Percentiles rank a stretch among this genome's conserved stretches.
Evolutionary conservation across 495 filamentous ascomycete genomes (phyloP).

Genomic region (Neurospora sp.): DNA sequence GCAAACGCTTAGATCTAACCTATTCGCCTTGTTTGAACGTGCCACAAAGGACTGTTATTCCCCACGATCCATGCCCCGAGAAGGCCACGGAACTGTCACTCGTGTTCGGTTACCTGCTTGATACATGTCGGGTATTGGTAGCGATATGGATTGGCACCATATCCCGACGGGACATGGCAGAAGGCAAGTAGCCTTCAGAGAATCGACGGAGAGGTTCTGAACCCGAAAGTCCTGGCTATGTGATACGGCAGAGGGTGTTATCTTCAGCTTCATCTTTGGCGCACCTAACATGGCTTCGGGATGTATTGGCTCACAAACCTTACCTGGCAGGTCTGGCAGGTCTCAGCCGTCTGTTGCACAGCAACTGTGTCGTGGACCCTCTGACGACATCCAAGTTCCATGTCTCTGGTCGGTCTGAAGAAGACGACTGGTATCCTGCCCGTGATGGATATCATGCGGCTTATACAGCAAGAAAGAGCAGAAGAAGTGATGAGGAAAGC

Average conservation of each 20-base stretch:
- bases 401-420: neutral
- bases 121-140: neutral
- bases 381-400: neutral
- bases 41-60: neutral
- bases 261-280: neutral
- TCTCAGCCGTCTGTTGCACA: neutral
- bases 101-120: neutral
- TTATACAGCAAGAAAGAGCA: neutral
- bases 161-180: neutral
- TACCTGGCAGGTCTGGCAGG: neutral
- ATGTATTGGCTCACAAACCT: neutral
- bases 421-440: neutral
- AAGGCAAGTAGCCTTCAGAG: neutral
- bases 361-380: neutral
- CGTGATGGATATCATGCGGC: neutral
- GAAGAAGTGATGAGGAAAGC: neutral
- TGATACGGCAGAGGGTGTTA: neutral
- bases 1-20: neutral
- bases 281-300: neutral
- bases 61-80: neutral
- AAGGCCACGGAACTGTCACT: neutral
- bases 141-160: neutral
- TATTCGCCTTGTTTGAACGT: neutral
- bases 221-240: neutral
- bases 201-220: neutral